These are phyloP conservation scores for Beauveria varroae DNA, from an alignment of 2,329 filamentous ascomycete genomes.

Conservation along the genomic window DNA sequence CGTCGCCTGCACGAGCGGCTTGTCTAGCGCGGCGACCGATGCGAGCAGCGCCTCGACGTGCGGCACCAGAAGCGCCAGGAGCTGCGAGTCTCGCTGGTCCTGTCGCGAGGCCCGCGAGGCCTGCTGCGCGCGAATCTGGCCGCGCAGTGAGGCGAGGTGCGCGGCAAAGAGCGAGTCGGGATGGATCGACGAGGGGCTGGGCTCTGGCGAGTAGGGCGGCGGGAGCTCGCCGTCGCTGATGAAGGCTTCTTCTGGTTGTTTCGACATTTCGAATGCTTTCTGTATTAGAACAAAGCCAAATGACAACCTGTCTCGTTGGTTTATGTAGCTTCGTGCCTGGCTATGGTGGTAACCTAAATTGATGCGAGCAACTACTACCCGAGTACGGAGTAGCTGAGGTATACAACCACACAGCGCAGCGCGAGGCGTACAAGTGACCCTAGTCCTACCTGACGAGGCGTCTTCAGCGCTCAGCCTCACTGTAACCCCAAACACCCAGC, in stretches of 20 bases:
- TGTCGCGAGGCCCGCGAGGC: constrained; percentile 20
- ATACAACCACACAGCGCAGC: too few species aligned
- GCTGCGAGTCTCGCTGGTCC: constrained; percentile 23
- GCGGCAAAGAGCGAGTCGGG: constrained; percentile 15
- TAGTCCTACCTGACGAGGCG: neutral
- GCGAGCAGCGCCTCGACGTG: constrained; percentile 29
- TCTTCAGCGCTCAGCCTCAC: neutral
- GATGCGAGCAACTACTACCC: too few species aligned
- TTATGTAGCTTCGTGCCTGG: neutral
- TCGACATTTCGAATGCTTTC: neutral
- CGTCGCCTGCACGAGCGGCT: constrained; percentile 25
- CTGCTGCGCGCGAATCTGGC: constrained; percentile 23
- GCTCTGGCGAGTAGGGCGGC: constrained; percentile 2
- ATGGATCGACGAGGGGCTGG: neutral
- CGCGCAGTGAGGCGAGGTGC: constrained; percentile 24
- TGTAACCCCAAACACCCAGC: neutral
- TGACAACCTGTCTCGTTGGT: neutral
- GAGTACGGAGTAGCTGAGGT: too few species aligned
- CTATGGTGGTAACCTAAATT: neutral
- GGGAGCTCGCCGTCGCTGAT: neutral
- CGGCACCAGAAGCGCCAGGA: constrained; percentile 27
- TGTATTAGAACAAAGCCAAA: too few species aligned
- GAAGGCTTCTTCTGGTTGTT: neutral
- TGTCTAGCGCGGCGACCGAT: constrained; percentile 19
- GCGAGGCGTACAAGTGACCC: neutral